Conservation (phyloP, 129 eudicot genomes). For the Chrysanthemum lavandulifolium region DNA sequence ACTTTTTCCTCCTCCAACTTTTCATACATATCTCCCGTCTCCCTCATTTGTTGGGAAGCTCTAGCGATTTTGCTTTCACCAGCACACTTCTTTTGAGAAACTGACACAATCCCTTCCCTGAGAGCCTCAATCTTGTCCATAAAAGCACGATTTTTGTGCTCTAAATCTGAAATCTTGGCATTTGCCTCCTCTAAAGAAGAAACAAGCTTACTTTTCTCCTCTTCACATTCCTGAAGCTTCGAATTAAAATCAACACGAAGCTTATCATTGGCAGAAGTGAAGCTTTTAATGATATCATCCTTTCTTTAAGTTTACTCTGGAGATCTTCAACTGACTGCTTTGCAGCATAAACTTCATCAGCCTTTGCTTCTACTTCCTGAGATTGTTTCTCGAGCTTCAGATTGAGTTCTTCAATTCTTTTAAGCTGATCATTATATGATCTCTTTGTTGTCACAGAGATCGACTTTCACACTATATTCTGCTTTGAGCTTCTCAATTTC, state of each 20-base stretch:
- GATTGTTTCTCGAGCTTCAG: conserved; percentile 50
- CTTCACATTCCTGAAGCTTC: conserved; percentile 53
- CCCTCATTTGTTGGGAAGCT: conserved; percentile 45
- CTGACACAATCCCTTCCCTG: conserved; percentile 44
- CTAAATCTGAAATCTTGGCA: conserved; percentile 37
- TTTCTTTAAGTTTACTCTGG: conserved; percentile 50
- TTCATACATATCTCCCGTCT: conserved; percentile 42
- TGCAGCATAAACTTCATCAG: conserved; percentile 42
- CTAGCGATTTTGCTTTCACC: conserved; percentile 46
- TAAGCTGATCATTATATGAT: conserved; percentile 45
- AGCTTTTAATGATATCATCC: conserved; percentile 41
- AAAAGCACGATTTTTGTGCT: conserved; percentile 46
- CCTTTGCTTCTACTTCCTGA: conserved; percentile 42
- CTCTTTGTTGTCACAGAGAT: conserved; percentile 53
- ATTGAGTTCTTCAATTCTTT: conserved; percentile 55
- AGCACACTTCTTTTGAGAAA: conserved; percentile 49
- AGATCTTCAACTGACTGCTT: conserved; percentile 45
- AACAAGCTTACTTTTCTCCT: conserved; percentile 53
- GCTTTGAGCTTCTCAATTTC: conserved; percentile 63
- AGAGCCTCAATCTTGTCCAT: conserved; percentile 54
- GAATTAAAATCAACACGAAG: conserved; percentile 49
- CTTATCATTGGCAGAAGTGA: conserved; percentile 44
- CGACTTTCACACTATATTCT: conserved; percentile 40
- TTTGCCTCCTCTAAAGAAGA: conserved; percentile 56
- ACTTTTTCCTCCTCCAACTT: conserved; percentile 55